Conservation (phyloP, 345 rosid species). For the Salix udensis region DNA sequence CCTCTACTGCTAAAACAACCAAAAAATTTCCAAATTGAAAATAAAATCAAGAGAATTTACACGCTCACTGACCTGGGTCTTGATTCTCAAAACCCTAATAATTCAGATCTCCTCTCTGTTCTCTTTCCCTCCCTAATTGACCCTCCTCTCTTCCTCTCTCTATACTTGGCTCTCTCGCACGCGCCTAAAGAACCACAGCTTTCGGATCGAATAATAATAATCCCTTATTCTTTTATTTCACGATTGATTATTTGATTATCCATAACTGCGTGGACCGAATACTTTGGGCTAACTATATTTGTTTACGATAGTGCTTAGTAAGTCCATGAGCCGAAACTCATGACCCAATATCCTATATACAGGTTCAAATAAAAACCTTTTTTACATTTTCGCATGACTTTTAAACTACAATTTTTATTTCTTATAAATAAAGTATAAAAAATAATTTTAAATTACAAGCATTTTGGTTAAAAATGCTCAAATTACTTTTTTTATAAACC, state of each 20-base stretch:
- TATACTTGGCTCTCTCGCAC: not conserved
- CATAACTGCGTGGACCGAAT: not conserved
- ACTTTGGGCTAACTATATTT: not conserved
- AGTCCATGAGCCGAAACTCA: not conserved
- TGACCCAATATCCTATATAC: not conserved
- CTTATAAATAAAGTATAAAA: no score
- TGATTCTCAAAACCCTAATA: conserved; percentile 20
- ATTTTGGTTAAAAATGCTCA: no score
- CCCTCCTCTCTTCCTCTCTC: conserved; percentile 12
- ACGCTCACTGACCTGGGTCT: conserved; percentile 19
- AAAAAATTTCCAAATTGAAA: no score
- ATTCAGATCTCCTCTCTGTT: not conserved
- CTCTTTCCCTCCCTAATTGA: conserved; percentile 1
- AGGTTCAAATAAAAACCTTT: no score
- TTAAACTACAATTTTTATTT: no score
- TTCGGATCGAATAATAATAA: not conserved
- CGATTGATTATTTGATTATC: no score
- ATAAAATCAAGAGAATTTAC: not conserved
- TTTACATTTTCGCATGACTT: no score
- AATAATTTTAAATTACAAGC: no score
- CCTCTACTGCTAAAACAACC: conserved; percentile 2
- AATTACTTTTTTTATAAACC: no score
- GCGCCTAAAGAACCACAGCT: not conserved
- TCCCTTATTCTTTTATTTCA: no score
- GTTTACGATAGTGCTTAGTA: no score